Evolutionary conservation across 202 grass and related monocot species (phyloP), one percentile per base, ranked within the genome.

Genomic region (Panicum virgatum): DNA sequence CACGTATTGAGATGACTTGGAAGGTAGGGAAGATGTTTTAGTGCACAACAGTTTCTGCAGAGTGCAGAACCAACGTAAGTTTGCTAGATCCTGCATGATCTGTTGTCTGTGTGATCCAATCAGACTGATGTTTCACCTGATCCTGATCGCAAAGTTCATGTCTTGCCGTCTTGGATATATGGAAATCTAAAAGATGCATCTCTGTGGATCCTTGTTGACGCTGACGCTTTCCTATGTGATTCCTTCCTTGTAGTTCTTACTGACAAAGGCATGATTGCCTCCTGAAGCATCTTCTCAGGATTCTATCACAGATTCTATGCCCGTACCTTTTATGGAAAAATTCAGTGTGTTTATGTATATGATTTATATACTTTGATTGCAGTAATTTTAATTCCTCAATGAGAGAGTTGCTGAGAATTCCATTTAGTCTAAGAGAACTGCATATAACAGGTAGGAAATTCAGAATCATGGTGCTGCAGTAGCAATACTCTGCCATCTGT

Each of bases 211-310:
- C n/a, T 44, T 66, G n/a, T 79, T 59, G 32, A 37, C 22, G 57
- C 6, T 84, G 68, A 74, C 67, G 61, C 47, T 67, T 69, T 26
- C 27, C 16, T 69, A 7, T 18, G 62, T 2, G 51, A 37, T 88
- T 68, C 67, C 46, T 87, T 77, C 12, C 80, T 78, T 87, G 56
- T 38, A 69, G 40, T 76, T 36, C 64, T 75, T 72, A 27, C 45
- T 46, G 44, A 68, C 0, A 13, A 30, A 69, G 22, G 13, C 78
- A 70, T 75, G 53, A 44, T 82, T 82, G 57, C 25, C 37, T 12
- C 64, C 18, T 82, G 64, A 78, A 46, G 54, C 66, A 83, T 83
- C 38, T 66, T 78, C 34, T 22, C 16, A 57, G 47, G 43, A 62
- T 61, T 81, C 5, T 26, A 7, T 67, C 10, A 9, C 66, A 26